A percentile compares a stretch with the other conserved stretches of the same genome.
phyloP scores from a whole-genome alignment of 495 filamentous ascomycete species.

The Podospora appendiculata region DNA sequence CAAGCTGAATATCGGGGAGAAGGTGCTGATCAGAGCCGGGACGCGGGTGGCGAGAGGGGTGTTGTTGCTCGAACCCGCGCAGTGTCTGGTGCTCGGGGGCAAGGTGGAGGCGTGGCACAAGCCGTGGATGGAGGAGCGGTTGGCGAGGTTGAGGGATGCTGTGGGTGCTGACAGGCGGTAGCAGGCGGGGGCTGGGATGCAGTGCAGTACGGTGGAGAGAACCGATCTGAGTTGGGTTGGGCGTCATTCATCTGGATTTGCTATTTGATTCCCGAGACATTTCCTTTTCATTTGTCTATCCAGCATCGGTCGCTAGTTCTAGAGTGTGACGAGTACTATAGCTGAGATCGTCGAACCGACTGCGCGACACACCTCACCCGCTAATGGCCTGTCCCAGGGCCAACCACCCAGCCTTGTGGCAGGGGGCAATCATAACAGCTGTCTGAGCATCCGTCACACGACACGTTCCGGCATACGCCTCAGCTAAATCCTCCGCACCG shows the following conservation, averaged over 20 bases:
- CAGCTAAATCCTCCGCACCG: slow-evolving; percentile 58
- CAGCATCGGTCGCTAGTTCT: too few relatives aligned
- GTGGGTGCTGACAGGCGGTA: slow-evolving; percentile 31
- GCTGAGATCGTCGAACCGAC: too few relatives aligned
- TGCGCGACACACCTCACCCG: slow-evolving; percentile 1
- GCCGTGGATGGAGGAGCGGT: slow-evolving; percentile 65
- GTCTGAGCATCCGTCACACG: slow-evolving; percentile 64
- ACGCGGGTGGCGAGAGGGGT: slow-evolving; percentile 65
- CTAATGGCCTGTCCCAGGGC: slow-evolving; percentile 24
- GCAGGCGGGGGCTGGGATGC: not conserved
- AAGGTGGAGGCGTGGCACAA: slow-evolving; percentile 78
- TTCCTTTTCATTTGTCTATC: too few relatives aligned
- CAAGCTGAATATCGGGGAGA: slow-evolving; percentile 68
- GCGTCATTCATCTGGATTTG: too few relatives aligned
- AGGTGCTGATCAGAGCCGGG: slow-evolving; percentile 61
- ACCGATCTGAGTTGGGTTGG: too few relatives aligned
- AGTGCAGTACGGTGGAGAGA: too few relatives aligned
- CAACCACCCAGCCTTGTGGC: slow-evolving; percentile 59
- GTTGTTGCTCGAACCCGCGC: slow-evolving; percentile 61
- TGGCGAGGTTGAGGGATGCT: slow-evolving; percentile 56
- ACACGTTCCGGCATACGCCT: slow-evolving; percentile 70
- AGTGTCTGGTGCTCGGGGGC: slow-evolving; percentile 64
- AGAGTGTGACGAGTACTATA: too few relatives aligned
- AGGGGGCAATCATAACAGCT: slow-evolving; percentile 76
- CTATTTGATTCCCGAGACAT: too few relatives aligned